Evolutionary conservation across 495 filamentous ascomycete genomes (phyloP).

Genomic region (Penicillium subrubescens): DNA sequence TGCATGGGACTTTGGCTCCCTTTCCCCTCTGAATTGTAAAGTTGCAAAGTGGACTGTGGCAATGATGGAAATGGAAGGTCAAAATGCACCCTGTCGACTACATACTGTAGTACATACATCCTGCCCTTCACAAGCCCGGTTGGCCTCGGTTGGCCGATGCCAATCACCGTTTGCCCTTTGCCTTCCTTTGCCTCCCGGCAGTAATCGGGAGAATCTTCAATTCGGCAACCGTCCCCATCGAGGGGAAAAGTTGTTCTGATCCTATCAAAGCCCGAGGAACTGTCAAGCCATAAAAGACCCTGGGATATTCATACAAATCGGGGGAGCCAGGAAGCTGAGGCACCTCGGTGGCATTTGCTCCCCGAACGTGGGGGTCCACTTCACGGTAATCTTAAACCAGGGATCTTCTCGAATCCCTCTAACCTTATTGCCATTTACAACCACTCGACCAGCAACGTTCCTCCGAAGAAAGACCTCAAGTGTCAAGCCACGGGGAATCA

Average conservation of each 20-base stretch:
- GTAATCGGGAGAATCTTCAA: constrained; percentile 8
- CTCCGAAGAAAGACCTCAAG: neutral
- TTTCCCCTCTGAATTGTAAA: neutral
- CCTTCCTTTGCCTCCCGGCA: neutral
- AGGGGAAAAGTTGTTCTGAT: neutral
- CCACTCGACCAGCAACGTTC: neutral
- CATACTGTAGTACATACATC: neutral
- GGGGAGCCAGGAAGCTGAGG: neutral
- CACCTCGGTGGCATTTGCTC: constrained; percentile 17
- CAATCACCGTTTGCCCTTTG: constrained; percentile 1
- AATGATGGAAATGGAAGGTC: constrained; percentile 18
- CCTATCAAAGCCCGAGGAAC: constrained; percentile 1
- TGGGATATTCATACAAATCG: neutral
- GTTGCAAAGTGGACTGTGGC: constrained; percentile 7
- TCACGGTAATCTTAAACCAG: constrained; percentile 17
- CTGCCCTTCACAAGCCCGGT: constrained; percentile 20
- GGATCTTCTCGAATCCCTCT: constrained; percentile 21
- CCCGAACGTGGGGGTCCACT: constrained; percentile 31
- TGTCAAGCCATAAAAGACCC: neutral
- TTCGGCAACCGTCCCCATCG: constrained; percentile 2
- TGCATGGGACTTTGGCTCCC: constrained; percentile 6
- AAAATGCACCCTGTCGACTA: neutral
- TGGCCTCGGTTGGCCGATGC: constrained; percentile 21
- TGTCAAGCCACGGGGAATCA: constrained; percentile 9
- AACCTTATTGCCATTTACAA: constrained; percentile 21